A percentile compares a stretch with the other conserved stretches of the same genome.
These are phyloP conservation scores for Rhododendron griersonianum DNA, from an alignment of 148 eudicot species.

Conservation along the genomic window DNA sequence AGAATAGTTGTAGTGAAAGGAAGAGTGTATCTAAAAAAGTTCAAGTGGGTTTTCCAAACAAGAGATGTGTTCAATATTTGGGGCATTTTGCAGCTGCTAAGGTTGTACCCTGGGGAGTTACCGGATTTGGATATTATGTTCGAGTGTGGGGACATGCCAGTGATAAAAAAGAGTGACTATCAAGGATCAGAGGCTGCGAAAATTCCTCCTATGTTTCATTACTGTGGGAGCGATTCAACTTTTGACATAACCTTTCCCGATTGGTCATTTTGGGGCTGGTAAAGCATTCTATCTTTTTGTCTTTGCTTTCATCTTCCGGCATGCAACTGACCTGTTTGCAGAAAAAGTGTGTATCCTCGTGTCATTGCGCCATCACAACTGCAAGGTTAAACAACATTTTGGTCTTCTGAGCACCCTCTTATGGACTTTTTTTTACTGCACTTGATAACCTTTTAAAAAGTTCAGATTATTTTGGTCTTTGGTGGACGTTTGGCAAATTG, in stretches of 20 bases:
- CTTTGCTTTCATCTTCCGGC: background rate
- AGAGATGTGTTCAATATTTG: constrained; percentile 50
- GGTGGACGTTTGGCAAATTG: background rate
- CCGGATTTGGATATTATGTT: constrained; percentile 55
- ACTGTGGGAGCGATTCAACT: constrained; percentile 42
- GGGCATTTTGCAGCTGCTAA: constrained; percentile 44
- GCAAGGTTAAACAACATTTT: background rate
- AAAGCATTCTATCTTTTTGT: constrained; percentile 1
- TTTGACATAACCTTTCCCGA: constrained; percentile 52
- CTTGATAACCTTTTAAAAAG: background rate
- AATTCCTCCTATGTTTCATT: constrained; percentile 41
- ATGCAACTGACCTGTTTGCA: background rate
- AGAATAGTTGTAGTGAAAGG: constrained; percentile 51
- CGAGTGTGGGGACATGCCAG: constrained; percentile 34
- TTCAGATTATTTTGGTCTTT: background rate
- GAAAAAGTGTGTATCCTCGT: background rate
- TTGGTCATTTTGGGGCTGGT: constrained; percentile 69
- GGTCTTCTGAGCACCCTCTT: background rate
- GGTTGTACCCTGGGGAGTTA: constrained; percentile 42
- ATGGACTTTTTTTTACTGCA: background rate
- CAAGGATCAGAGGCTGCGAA: background rate
- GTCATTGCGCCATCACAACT: background rate
- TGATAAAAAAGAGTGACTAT: constrained; percentile 22
- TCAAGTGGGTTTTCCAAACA: constrained; percentile 32
- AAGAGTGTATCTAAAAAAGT: constrained; percentile 38